Evolutionary conservation across 176 grass and related monocot species (phyloP), one percentile per base, ranked within the genome.

Genomic region (Eragrostis nindensis): DNA sequence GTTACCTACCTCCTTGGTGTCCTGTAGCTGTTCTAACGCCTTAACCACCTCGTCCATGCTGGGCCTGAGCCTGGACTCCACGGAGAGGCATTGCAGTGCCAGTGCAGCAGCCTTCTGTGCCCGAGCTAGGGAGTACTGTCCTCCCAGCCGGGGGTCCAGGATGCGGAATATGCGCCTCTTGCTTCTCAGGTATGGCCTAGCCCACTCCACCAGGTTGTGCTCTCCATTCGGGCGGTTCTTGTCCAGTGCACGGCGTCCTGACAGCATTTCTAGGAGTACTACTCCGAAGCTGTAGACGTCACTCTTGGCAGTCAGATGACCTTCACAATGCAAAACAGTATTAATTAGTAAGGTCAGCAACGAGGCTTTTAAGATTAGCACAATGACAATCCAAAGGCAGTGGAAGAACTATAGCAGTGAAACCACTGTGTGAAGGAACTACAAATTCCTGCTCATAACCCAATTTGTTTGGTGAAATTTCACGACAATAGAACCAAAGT

Each of bases 241-340:
- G 69, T 97, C 95, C 50, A 97, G 15, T 1, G 89, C 87, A 0
- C 87, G 87, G 8, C 87, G 89, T 5, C 92, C 92, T 14, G 95
- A 92, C 24, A 97, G 55, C 78, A 97, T 88, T 71, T 97, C 95
- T 25, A 97, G 69, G 27, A 97, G 86, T 9, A 97, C 95, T 2
- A 97, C 95, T 10, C 95, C 95, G 5, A 97, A 97, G 66, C 87
- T 92, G 73, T 94, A 97, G 46, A 97, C 92, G 1, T 97, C 94
- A 0, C 94, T 94, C 82, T 92, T 94, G 3, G 86, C 46, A 30
- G 91, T 92, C 41, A 97, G 82, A 69, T 88, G 87, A 30, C 91
- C 91, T 97, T 71, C 18, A 65, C 8, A 57, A 52, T 11, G 39
- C 5, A 69, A 66, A 69, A 56, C 50, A 21, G 22, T 73, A 75